Base-by-base conservation (phyloP, 1,284 basidiomycete species). In the Heliocybe sulcata region DNA sequence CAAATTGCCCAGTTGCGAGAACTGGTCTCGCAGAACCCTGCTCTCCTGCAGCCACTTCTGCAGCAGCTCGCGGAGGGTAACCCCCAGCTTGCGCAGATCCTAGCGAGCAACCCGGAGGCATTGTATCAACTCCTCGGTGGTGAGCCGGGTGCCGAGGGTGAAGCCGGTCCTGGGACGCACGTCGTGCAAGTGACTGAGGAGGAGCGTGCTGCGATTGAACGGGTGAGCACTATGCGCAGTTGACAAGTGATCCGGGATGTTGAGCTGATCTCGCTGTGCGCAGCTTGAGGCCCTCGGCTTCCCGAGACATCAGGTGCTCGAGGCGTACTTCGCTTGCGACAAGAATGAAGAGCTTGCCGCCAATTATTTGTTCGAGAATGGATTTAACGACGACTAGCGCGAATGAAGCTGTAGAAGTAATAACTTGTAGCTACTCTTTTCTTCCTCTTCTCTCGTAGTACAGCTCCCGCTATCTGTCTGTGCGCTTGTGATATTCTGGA, bases 291-390 rank as follows among this genome's bases (percentile, higher is more conserved):
- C 76, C 1, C 82, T 98, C 54, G 94, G 94, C 1, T 98, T 98
- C 70, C 71, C 89, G 22, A 79, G 92, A 48, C 79, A 93, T 53
- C 73, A 76, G 0, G 94, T 80, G 3, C 72, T 93, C 45, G 83
- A 96, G 69, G 94, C 94, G 0, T 98, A 91, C 73, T 81, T 94
- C 72, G 86, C 87, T 3, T 97, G 94, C 69, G 94, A 94, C 69
- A 94, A 92, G 79, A 93, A 98, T 66, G 94, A 98, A 72, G 93
- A 96, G 68, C 72, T 95, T 45, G 93, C 94, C 1, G 94, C 94
- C 20, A 96, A 95, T 67, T 95, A 87, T 65, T 71, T 95, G 64
- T 94, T 95, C 63, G 93, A 95, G 60, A 69, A 74, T 58, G 75
- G 74, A 33, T 87, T 84, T 62, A 87, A 88, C 1, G 83, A 85